phyloP scores from a whole-genome alignment of 2,329 filamentous ascomycete species.

The Sphaerulina musiva region DNA sequence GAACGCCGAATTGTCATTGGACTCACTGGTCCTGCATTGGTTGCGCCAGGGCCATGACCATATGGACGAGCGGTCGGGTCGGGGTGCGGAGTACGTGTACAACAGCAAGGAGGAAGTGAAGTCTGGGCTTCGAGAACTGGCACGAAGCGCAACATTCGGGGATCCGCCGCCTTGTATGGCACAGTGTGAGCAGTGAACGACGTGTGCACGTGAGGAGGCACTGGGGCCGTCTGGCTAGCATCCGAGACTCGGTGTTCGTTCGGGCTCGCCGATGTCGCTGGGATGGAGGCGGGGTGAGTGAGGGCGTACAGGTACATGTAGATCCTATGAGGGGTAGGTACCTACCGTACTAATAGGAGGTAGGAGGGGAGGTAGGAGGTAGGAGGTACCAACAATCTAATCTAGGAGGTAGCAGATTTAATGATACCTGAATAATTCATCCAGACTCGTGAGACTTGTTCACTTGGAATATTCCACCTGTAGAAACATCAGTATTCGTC shows the following conservation, averaged over 20 bases:
- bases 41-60: slow-evolving; percentile 6
- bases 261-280: too few relatives aligned
- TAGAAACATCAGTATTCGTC: background rate
- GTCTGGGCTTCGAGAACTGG: background rate
- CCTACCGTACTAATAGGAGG: too few relatives aligned
- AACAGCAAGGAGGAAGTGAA: background rate
- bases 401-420: too few relatives aligned
- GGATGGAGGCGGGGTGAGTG: too few relatives aligned
- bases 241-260: too few relatives aligned
- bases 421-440: too few relatives aligned
- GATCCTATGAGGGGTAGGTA: too few relatives aligned
- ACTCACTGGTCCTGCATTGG: slow-evolving; percentile 2
- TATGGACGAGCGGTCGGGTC: slow-evolving; percentile 4
- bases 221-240: too few relatives aligned
- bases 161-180: background rate
- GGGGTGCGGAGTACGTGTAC: slow-evolving; percentile 3
- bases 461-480: background rate
- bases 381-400: too few relatives aligned
- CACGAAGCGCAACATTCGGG: background rate
- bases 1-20: background rate
- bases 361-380: too few relatives aligned
- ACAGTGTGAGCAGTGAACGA: background rate
- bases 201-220: background rate
- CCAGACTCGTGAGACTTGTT: background rate
- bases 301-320: too few relatives aligned